Evolutionary conservation across 371 early-diverging fungal species (phyloP).

Genomic region (Circinella minor): DNA sequence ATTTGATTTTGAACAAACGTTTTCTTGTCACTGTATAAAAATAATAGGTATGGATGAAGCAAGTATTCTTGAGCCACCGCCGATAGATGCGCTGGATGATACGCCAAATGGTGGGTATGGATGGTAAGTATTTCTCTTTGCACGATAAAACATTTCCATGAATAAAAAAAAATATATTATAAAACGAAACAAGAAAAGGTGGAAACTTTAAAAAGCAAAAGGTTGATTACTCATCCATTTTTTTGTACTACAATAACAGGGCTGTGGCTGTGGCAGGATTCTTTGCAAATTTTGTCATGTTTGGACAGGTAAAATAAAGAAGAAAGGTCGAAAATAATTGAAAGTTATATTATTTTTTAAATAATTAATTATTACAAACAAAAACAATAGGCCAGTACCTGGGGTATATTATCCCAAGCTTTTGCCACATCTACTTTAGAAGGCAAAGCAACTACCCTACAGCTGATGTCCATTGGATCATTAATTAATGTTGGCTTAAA

Average conservation of each 20-base stretch:
- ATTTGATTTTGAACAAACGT: not conserved
- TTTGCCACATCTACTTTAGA: conserved; percentile 32
- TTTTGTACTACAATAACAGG: conserved; percentile 18
- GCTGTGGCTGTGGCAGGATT: conserved; percentile 41
- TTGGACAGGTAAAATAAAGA: conserved; percentile 18
- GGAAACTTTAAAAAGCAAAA: too few relatives aligned
- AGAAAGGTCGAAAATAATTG: too few relatives aligned
- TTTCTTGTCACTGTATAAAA: not conserved
- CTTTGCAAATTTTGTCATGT: conserved; percentile 41
- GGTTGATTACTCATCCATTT: not conserved
- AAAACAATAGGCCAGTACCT: conserved; percentile 26
- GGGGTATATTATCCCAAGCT: conserved; percentile 50
- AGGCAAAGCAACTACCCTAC: conserved; percentile 41
- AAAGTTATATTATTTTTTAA: not conserved
- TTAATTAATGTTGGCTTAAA: conserved; percentile 47
- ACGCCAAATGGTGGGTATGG: not conserved
- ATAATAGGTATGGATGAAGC: not conserved
- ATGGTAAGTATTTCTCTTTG: not conserved
- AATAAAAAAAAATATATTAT: not conserved
- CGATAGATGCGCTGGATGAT: not conserved
- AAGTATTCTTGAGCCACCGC: not conserved
- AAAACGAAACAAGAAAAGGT: not conserved
- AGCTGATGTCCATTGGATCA: conserved; percentile 57
- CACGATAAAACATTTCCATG: not conserved
- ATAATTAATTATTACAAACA: too few relatives aligned